Evolutionary conservation across 768 basidiomycete species (phyloP), one percentile per base, ranked within the genome.

Genomic region (Rhodotorula kratochvilovae): DNA sequence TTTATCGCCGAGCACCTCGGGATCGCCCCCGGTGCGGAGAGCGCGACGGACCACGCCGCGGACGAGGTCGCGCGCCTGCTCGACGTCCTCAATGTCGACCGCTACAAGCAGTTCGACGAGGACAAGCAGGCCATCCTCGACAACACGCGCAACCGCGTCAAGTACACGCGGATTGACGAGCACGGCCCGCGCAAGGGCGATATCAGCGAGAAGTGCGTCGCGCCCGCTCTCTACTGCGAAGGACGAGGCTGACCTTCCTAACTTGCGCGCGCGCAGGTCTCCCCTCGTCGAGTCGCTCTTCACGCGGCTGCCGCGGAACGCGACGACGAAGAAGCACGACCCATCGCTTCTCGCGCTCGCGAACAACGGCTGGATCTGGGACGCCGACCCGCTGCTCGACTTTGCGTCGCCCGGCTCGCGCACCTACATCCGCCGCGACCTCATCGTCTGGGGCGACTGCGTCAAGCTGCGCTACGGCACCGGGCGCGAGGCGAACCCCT

Each of bases 281-380:
- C 92, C 95, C 31, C 83, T 99, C 55, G 89, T 92, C 55, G 96
- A 98, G 78, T 81, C 85, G 7, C 97, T 97, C 82, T 99, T 99
- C 81, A 97, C 93, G 3, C 88, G 92, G 35, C 80, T 97, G 21
- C 83, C 82, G 73, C 50, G 85, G 35, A 83, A 83, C 71, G 72
- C 67, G 21, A 77, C 72, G 10, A 84, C 84, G 0, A 64, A 78
- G 42, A 84, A 84, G 71, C 82, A 83, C 63, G 83, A 86, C 59
- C 82, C 84, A 10, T 72, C 77, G 25, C 82, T 85, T 23, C 90
- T 92, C 78, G 88, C 90, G 4, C 83, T 99, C 39, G 96, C 95
- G 11, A 97, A 98, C 81, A 99, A 99, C 79, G 96, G 96, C 5
- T 99, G 96, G 96, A 92, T 99, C 74, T 99, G 96, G 95, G 83